A percentile compares a stretch with the other conserved stretches of the same genome.
phyloP scores from a whole-genome alignment of 345 rosid species.

The Erucastrum elatum region DNA sequence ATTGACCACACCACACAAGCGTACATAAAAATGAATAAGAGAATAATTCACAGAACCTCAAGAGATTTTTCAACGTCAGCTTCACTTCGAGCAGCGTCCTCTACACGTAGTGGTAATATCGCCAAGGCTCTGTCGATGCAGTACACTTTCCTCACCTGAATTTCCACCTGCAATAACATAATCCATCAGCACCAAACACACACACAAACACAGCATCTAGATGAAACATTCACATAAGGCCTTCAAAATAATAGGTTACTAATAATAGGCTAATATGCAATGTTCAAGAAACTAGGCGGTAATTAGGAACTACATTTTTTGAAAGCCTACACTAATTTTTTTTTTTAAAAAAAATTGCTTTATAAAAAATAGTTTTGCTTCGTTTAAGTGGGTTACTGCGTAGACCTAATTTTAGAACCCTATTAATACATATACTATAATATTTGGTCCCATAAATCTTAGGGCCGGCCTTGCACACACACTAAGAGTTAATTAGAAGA shows the following conservation, averaged over 20 bases:
- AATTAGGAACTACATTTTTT: too few species aligned
- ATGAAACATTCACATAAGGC: too few species aligned
- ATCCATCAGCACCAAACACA: background rate
- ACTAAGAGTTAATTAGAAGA: background rate
- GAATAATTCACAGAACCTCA: background rate
- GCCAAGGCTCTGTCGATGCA: background rate
- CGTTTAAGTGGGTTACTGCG: too few species aligned
- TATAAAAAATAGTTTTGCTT: too few species aligned
- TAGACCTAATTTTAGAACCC: too few species aligned
- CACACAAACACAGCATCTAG: background rate
- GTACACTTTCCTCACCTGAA: background rate
- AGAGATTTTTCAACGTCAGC: background rate
- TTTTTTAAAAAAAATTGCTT: too few species aligned
- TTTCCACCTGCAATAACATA: background rate
- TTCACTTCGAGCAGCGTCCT: background rate
- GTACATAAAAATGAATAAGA: background rate
- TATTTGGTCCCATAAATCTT: too few species aligned
- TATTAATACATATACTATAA: too few species aligned
- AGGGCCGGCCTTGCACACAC: background rate
- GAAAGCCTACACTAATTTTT: too few species aligned
- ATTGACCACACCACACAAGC: background rate
- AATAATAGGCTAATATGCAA: too few species aligned
- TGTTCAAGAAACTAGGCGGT: too few species aligned
- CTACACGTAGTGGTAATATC: background rate
- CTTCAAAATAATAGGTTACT: too few species aligned